phyloP scores from a whole-genome alignment of 2,329 filamentous ascomycete genomes.

The Arthrobotrys iridis region DNA sequence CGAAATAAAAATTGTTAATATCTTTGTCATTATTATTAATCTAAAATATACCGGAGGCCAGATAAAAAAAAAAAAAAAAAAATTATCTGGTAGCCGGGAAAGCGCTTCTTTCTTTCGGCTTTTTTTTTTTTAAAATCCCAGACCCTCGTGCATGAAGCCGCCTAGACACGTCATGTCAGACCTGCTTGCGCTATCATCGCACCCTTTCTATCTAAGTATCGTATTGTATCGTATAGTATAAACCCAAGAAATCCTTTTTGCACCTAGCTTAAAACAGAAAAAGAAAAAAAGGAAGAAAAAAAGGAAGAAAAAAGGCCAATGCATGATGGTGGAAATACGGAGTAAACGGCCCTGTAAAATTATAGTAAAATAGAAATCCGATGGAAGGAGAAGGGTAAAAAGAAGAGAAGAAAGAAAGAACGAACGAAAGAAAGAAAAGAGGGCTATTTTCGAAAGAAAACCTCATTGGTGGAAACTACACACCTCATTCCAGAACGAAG shows the following conservation, averaged over 20 bases:
- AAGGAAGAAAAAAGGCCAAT: background rate
- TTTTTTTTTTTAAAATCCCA: background rate
- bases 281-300: background rate
- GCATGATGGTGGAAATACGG: background rate
- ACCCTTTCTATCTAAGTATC: background rate
- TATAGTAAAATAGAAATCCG: too few species aligned
- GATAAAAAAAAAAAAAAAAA: too few species aligned
- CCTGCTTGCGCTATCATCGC: conserved; percentile 7
- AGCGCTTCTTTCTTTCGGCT: too few species aligned
- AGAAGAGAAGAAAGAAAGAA: background rate
- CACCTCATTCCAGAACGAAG: background rate
- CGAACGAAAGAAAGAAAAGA: background rate
- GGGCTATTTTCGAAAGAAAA: background rate
- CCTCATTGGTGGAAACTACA: background rate
- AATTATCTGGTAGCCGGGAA: too few species aligned
- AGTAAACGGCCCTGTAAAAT: too few species aligned
- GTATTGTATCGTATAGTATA: background rate
- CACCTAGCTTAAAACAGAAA: background rate
- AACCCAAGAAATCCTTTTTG: background rate
- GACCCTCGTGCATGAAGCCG: background rate
- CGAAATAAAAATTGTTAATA: too few species aligned
- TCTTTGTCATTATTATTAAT: conserved; percentile 24
- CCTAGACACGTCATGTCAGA: conserved; percentile 15
- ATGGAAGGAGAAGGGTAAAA: background rate
- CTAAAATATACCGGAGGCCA: background rate